Base-by-base conservation (phyloP, 768 basidiomycete species). In the Crucibulum laeve region DNA sequence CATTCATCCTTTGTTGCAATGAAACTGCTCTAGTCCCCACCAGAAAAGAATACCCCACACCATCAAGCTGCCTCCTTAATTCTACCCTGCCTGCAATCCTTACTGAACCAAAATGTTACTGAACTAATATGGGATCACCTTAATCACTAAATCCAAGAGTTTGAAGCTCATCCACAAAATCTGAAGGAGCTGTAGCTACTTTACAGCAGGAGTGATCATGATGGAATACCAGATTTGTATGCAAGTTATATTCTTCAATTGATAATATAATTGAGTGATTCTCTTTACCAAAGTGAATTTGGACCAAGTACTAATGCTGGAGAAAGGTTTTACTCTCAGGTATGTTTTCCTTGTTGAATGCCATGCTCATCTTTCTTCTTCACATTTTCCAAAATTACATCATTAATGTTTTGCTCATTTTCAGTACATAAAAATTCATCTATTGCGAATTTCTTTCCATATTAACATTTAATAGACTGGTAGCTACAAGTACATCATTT, bases 91-190 rank as follows among this genome's bases (percentile, higher is more conserved):
- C 57, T 57, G 4, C 33, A 65, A 8, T 46, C 45, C 18, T 61
- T 56, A 21, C 62, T 61, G 4, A 58, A 68, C 43, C 55, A 64
- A 23, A 68, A 64, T 54, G 56, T 56, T 25, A 57, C 62, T 23
- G 57, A 67, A 50, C 50, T 61, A 49, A 47, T 59, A 8, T 65
- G 64, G 62, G 50, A 48, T 32, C 35, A 57, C 17, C 40, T 61
- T 8, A 33, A 43, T 30, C 19, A n/a, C 25, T 4, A 3, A 11
- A 15, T 43, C 11, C 24, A 30, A n/a, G 15, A 10, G 11, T 14
- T 3, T 5, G 19, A 18, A 33, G 17, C 19, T 14, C 19, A 37
- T 10, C 42, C 42, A n/a, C 19, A n/a, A 11, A 43, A 36, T 43
- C 4, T 18, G 3, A 19, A 49, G n/a, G 52, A 64, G 47, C 43